A percentile compares a stretch with the other conserved stretches of the same genome.
Conservation (phyloP, 768 basidiomycete species). For the Collybia nuda region DNA sequence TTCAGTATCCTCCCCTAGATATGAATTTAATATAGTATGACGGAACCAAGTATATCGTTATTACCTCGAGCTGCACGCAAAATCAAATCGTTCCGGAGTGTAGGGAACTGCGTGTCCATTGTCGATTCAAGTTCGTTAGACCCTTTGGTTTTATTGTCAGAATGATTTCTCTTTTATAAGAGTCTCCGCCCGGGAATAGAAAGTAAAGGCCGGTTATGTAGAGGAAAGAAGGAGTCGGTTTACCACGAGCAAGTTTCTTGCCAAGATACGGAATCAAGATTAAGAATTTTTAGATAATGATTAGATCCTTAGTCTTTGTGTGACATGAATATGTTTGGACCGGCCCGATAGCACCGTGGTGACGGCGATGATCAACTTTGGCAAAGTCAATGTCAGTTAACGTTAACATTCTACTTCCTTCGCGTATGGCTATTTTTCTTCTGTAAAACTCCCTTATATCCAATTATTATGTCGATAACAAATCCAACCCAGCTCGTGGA, state of each 20-base stretch:
- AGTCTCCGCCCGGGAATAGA: background rate
- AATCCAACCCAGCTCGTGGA: conserved; percentile 64
- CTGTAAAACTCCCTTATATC: conserved; percentile 3
- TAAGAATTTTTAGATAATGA: conserved; percentile 4
- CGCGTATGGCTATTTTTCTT: conserved; percentile 4
- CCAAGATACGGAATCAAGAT: background rate
- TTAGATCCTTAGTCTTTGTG: conserved; percentile 9
- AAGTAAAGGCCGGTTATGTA: background rate
- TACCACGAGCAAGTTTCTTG: background rate
- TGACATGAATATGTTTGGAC: too few species aligned
- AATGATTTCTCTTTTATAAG: background rate
- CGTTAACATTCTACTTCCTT: conserved; percentile 4
- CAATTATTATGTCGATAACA: conserved; percentile 42
- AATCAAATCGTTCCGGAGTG: conserved; percentile 83
- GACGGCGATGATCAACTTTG: too few species aligned
- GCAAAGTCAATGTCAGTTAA: too few species aligned
- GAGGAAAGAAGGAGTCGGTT: too few species aligned
- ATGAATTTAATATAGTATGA: conserved; percentile 1
- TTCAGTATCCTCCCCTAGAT: conserved; percentile 77
- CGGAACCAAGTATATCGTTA: conserved; percentile 6
- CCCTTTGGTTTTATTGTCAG: background rate
- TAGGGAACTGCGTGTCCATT: conserved; percentile 57
- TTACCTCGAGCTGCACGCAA: conserved; percentile 84
- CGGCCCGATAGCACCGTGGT: too few species aligned
- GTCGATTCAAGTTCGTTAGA: conserved; percentile 1